Conservation (phyloP, 2,329 filamentous ascomycete species). For the Xylariomycetidae sp. region DNA sequence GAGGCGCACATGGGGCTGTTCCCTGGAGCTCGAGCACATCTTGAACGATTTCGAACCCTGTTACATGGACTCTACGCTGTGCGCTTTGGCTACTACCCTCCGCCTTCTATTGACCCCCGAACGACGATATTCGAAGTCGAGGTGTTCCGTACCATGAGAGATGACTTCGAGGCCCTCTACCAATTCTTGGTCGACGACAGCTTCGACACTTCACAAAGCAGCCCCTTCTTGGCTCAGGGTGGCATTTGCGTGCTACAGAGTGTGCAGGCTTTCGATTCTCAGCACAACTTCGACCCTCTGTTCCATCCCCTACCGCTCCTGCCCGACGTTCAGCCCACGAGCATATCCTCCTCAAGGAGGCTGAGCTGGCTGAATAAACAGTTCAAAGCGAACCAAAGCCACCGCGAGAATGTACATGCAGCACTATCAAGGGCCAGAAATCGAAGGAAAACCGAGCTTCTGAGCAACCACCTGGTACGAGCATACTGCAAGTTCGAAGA, state of each 20-base stretch:
- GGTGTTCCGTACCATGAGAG: conserved; percentile 55
- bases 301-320: conserved; percentile 61
- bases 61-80: conserved; percentile 60
- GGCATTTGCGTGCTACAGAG: conserved; percentile 67
- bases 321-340: conserved; percentile 39
- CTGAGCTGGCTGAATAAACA: conserved; percentile 36
- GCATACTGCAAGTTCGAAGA: conserved; percentile 68
- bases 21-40: conserved; percentile 54
- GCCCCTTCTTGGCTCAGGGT: conserved; percentile 50
- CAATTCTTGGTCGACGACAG: conserved; percentile 61
- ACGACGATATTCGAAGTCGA: conserved; percentile 49
- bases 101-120: conserved; percentile 36
- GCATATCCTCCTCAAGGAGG: conserved; percentile 18
- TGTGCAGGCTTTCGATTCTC: conserved; percentile 58
- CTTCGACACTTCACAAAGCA: conserved; percentile 43
- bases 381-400: conserved; percentile 40
- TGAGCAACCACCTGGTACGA: conserved; percentile 53
- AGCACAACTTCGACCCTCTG: conserved; percentile 54
- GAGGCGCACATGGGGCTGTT: conserved; percentile 60
- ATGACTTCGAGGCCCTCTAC: conserved; percentile 67
- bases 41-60: conserved; percentile 67
- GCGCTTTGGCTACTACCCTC: conserved; percentile 68
- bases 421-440: conserved; percentile 49
- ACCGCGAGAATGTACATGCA: conserved; percentile 43
- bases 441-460: conserved; percentile 27